Evolutionary conservation across 129 eudicot species (phyloP), one percentile per base, ranked within the genome.

Genomic region (Lonicera japonica): DNA sequence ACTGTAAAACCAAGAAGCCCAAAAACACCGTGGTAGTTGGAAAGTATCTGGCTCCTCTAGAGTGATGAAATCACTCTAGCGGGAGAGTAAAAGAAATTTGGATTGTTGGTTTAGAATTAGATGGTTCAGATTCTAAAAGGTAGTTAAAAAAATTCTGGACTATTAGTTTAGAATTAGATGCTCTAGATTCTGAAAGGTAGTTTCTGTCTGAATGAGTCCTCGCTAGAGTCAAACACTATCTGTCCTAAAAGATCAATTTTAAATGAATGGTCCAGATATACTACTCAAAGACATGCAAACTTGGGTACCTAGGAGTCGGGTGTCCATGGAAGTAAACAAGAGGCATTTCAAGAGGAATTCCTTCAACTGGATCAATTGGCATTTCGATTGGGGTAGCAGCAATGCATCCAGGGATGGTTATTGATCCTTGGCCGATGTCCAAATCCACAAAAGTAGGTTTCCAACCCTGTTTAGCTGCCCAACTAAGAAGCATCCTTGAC

Each of bases 391-490:
- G 98, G 43, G 84, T 92, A 13, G 96, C 98, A 68, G 98, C 98
- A 67, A 92, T 72, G 56, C 90, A 87, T 13, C 86, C 98, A 18
- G 96, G 98, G 53, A 87, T 71, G 6, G 98, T 87, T 68, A 92
- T 84, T 53, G 96, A 82, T 71, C 98, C 98, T 83, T 92, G 98
- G 58, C 98, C 98, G 13, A 92, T 64, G 61, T 92, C 98, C 69
- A 92, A 76, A 83, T 92, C 98, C 48, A 92, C 96, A 72, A 79
- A 87, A 65, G 98, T 92, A 10, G 98, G 98, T 65, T 92, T 92
- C 98, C 98, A 92, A 40, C 96, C 98, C 74, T 82, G 96, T 76
- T 92, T 92, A 66, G 96, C 96, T 34, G 95, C 98, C 98, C 98
- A 91, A 72, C 98, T 92, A 82, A 92, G 91, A 75, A 92, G 98